Base-by-base conservation (phyloP, 1,284 basidiomycete genomes). In the Ustilago curta region DNA sequence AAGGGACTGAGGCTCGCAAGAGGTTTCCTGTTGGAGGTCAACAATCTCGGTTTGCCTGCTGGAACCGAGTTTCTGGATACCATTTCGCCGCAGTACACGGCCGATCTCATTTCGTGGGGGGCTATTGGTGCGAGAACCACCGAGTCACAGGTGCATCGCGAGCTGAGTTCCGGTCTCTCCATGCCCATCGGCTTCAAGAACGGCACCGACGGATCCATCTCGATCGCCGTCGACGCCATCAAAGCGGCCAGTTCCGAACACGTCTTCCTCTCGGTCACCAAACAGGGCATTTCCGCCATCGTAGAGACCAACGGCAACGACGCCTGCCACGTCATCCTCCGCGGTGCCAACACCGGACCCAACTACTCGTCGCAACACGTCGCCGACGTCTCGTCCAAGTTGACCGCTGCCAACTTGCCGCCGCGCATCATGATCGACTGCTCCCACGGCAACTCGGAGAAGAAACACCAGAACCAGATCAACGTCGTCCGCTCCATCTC, bases 191-290 rank as follows among this genome's bases (percentile, higher is more conserved):
- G 89, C n/a, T 90, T 90, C 87, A 90, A 90, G 84, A 89, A 89
- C 80, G 88, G 88, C 18, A 88, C 83, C 5, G 83, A 84, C 39
- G 83, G 83, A 0, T 64, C 60, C 23, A 80, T 84, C 53, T 59
- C 60, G 11, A 80, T 84, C 37, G 95, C 96, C 4, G 92, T 99
- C 59, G 96, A 99, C 86, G 96, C 97, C 16, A 98, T 99, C 93
- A 91, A 92, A 73, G 92, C 94, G 0, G 91, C 94, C 12, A 91
- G 91, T 7, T 92, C 94, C 85, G 93, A 94, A 19, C 96, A 99
- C 86, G 92, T 93, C 59, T 99, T 99, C 89, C 93, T 99, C 90
- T 95, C 95, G 82, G 95, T 99, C 72, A 97, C 95, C 55, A 92
- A 93, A 83, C 92, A 96, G 71, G 95, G 93, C 70, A 83, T 85